These are phyloP conservation scores for Dioscorea cayenensis DNA, from an alignment of 116 monocot species.

Conservation along the genomic window DNA sequence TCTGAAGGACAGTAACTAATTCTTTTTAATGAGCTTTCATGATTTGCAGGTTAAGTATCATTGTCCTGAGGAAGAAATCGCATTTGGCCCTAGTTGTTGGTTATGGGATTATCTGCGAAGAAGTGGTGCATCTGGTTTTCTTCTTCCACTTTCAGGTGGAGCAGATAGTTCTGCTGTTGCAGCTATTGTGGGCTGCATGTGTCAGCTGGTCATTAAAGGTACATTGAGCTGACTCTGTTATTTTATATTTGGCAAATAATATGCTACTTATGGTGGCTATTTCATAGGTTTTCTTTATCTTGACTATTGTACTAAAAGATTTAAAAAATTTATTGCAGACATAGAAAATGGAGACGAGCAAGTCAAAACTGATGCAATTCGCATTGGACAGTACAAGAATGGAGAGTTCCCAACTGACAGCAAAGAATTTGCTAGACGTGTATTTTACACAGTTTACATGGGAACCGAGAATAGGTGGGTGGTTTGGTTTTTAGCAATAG, in stretches of 20 bases:
- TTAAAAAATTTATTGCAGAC: conserved; percentile 38
- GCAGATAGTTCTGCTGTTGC: conserved; percentile 99
- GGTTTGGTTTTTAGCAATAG: background rate
- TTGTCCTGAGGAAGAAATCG: conserved; percentile 91
- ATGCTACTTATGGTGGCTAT: background rate
- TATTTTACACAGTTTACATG: conserved; percentile 98
- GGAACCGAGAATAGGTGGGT: conserved; percentile 93
- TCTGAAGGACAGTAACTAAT: no score
- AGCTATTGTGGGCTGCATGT: conserved; percentile 99
- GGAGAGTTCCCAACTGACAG: conserved; percentile 81
- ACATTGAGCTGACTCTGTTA: background rate
- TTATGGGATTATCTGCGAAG: conserved; percentile 97
- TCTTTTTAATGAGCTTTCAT: background rate
- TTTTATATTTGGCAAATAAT: background rate
- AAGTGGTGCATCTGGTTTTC: conserved; percentile 95
- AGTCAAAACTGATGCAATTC: conserved; percentile 91
- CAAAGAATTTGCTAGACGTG: conserved; percentile 84
- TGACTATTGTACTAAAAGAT: background rate
- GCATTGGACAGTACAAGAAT: conserved; percentile 94
- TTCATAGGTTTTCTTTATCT: background rate
- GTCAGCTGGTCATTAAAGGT: conserved; percentile 95
- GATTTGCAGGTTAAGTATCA: conserved; percentile 71
- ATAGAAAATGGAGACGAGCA: conserved; percentile 89
- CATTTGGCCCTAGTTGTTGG: conserved; percentile 99
- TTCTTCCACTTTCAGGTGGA: conserved; percentile 99